Percentiles rank a stretch among this genome's conserved stretches.
phyloP scores from a whole-genome alignment of 495 filamentous ascomycete species.

The Schizothecium vesticola region DNA sequence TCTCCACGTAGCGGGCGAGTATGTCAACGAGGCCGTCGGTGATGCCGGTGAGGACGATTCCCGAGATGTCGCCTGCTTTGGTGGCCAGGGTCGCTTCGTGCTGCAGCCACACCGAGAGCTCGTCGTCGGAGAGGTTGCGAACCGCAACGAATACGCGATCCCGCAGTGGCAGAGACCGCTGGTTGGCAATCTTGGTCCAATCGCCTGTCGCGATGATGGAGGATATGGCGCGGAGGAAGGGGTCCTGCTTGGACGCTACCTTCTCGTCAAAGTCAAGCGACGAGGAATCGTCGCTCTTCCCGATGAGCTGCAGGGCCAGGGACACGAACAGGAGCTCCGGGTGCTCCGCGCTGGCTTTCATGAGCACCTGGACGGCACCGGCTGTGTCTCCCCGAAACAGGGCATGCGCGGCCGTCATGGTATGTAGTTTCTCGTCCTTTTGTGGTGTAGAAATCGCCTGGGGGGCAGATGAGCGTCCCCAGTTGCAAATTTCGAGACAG shows the following conservation, averaged over 20 bases:
- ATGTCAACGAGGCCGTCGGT: conserved; percentile 72
- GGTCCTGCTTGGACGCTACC: conserved; percentile 56
- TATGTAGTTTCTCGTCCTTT: conserved; percentile 61
- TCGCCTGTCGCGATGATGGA: conserved; percentile 83
- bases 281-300: conserved; percentile 26
- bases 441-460: conserved; percentile 52
- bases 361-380: conserved; percentile 49
- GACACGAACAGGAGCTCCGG: conserved; percentile 50
- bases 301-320: conserved; percentile 48
- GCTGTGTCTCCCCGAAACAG: conserved; percentile 66
- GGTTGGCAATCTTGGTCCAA: conserved; percentile 77
- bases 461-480: conserved; percentile 54
- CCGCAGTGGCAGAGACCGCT: conserved; percentile 73
- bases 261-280: conserved; percentile 43
- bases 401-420: conserved; percentile 74
- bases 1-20: conserved; percentile 80
- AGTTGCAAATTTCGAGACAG: conserved; percentile 73
- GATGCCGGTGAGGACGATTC: conserved; percentile 82
- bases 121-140: conserved; percentile 72
- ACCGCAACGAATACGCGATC: conserved; percentile 85
- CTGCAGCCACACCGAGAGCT: conserved; percentile 67
- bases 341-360: conserved; percentile 42
- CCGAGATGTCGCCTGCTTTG: conserved; percentile 76
- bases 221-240: conserved; percentile 87
- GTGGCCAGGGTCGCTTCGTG: conserved; percentile 57